Conservation (phyloP, 2,329 filamentous ascomycete species). For the Verticillium zaregamsianum region DNA sequence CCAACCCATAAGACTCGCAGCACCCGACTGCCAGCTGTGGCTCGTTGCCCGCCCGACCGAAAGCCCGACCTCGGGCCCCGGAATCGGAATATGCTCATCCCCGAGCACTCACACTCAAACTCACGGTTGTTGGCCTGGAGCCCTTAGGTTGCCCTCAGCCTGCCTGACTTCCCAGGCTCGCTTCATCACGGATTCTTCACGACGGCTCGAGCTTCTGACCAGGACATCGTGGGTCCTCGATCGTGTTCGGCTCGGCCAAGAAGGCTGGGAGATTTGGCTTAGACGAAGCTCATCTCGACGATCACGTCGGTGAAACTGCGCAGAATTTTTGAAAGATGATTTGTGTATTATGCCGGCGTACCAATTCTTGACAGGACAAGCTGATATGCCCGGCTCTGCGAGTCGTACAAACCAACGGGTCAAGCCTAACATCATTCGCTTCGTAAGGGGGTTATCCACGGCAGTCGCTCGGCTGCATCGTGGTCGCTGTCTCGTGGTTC, state of each 20-base stretch:
- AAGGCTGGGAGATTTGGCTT: not conserved
- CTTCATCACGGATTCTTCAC: not conserved
- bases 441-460: too few relatives aligned
- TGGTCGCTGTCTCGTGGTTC: too few relatives aligned
- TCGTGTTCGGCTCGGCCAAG: not conserved
- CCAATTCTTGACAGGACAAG: too few relatives aligned
- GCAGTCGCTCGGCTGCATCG: too few relatives aligned
- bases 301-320: not conserved
- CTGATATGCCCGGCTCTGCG: too few relatives aligned
- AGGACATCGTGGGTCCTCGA: not conserved
- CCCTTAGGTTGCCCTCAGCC: not conserved
- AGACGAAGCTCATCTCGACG: not conserved
- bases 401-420: too few relatives aligned
- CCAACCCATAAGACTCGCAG: not conserved
- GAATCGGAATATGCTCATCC: not conserved
- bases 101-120: not conserved
- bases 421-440: too few relatives aligned
- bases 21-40: not conserved
- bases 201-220: not conserved
- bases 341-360: not conserved
- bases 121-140: not conserved
- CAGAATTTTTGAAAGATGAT: not conserved
- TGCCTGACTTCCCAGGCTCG: not conserved
- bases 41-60: not conserved
- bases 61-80: not conserved